Evolutionary conservation across 257 asterid species (phyloP), one percentile per base, ranked within the genome.

Genomic region (Ophiorrhiza pumila): DNA sequence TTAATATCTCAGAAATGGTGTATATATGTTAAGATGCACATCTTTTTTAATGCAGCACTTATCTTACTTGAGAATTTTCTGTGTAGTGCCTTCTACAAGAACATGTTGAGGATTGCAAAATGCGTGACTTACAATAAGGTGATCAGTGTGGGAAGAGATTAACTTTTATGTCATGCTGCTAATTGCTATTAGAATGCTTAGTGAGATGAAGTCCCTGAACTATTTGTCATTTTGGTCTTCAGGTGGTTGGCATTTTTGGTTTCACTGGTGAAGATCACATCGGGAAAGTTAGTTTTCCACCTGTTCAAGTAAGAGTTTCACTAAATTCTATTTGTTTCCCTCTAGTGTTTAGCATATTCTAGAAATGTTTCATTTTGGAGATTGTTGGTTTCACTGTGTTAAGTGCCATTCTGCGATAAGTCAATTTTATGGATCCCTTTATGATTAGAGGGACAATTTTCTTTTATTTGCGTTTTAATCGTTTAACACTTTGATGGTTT

Each of bases 51-150:
- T 10, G 18, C 39, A 31, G 18, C 50, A 12, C 74, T 65, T 39
- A 25, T 71, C 49, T 73, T 45, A 13, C 45, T 3, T n/a, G 63
- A 35, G 71, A 49, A 74, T 42, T 65, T 63, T 70, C 47, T 69
- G 53, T 80, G 85, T 86, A 94, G 99, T 58, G 87, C 88, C 77
- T 94, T 94, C 84, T 91, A 91, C 87, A 84, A 86, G 84, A 94
- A 94, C 86, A 86, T 91, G 97, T 88, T 90, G 85, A 87, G 27
- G 83, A 89, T 94, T 43, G 84, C 90, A 22, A 94, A 85, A 68
- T 90, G 97, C 56, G 99, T 94, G 74, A 94, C 97, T 7, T 91
- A 86, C 76, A 94, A 94, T 81, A 90, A 94, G 97, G 99, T 91
- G 72, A 25, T 62, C 56, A 80, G 68, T 74, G 29, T 31, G 65